phyloP scores from a whole-genome alignment of 345 rosid genomes.

The Noccaea bulbosa region DNA sequence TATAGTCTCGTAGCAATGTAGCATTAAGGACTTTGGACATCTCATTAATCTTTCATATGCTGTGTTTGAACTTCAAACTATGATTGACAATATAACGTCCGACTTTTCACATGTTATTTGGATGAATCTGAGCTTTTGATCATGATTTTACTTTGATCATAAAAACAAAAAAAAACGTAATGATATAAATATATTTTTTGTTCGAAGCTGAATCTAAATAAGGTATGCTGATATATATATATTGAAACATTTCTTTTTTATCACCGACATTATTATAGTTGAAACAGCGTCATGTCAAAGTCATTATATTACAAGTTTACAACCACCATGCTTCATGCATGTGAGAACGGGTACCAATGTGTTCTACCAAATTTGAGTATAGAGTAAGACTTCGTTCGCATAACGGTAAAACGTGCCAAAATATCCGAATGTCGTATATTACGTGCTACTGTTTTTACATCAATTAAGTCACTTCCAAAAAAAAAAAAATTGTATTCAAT shows the following conservation, averaged over 20 bases:
- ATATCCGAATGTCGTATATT: neutral
- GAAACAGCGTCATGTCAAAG: conserved; percentile 34
- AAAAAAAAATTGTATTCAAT: neutral
- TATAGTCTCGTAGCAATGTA: neutral
- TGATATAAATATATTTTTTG: neutral
- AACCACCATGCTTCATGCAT: conserved; percentile 35
- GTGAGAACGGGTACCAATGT: conserved; percentile 33
- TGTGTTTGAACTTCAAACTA: conserved; percentile 2
- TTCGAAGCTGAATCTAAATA: conserved; percentile 5
- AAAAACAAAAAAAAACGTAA: no score
- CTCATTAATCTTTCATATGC: conserved; percentile 10
- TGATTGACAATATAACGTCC: neutral
- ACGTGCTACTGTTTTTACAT: conserved; percentile 19
- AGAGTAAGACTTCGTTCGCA: conserved; percentile 34
- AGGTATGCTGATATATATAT: neutral
- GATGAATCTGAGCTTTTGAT: neutral
- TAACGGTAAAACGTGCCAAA: conserved; percentile 5
- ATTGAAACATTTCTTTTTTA: neutral
- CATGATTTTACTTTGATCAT: neutral
- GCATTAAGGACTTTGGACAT: conserved; percentile 7
- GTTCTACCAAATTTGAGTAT: conserved; percentile 35
- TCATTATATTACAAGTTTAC: conserved; percentile 10
- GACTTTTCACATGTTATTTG: neutral
- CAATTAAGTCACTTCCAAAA: neutral
- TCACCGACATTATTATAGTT: conserved; percentile 34